Evolutionary conservation across 495 filamentous ascomycete genomes (phyloP), one percentile per base, ranked within the genome.

Genomic region (Aspergillus panamensis): DNA sequence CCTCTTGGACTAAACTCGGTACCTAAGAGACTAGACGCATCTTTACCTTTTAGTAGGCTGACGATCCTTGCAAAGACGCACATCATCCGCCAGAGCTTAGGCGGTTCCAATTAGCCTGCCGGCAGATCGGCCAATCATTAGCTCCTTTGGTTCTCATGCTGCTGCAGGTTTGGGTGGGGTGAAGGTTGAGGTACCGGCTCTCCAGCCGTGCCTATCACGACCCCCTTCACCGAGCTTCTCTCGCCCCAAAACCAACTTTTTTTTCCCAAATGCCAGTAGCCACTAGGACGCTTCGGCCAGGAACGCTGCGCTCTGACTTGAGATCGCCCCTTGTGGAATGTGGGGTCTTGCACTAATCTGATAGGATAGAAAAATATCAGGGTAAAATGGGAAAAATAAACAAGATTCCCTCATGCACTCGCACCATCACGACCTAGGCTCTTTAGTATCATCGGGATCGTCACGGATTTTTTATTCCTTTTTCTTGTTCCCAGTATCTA

Each of bases 61-160:
- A 58, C 44, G 49, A 62, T 63, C 64, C 17, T 52, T 57, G 59
- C 55, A 55, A 57, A 52, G 57, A 66, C 63, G 62, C 66, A 68
- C 62, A 68, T 65, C 66, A 68, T 63, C 58, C 47, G 39, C 42
- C 52, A 48, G 58, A 48, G 50, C 60, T 60, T 50, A 55, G 50
- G 50, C 32, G 20, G 25, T 5, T 25, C 25, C n/a, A n/a, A n/a
- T 48, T 32, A 48, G 59, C 40, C 42, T 25, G 42, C 21, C 55
- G 53, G 29, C 13, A 33, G 48, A 57, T 59, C 51, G 48, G 21
- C 52, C 53, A 64, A 45, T 61, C 50, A 32, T 44, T 25, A 5
- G 25, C 25, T 25, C 25, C 25, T 25, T 25, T 25, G 2, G 2
- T 25, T 25, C 25, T 25, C 25, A 25, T 5, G 5, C 25, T 25